Evolutionary conservation across 176 grass and related monocot species (phyloP).

Genomic region (Bonia amplexicaulis): DNA sequence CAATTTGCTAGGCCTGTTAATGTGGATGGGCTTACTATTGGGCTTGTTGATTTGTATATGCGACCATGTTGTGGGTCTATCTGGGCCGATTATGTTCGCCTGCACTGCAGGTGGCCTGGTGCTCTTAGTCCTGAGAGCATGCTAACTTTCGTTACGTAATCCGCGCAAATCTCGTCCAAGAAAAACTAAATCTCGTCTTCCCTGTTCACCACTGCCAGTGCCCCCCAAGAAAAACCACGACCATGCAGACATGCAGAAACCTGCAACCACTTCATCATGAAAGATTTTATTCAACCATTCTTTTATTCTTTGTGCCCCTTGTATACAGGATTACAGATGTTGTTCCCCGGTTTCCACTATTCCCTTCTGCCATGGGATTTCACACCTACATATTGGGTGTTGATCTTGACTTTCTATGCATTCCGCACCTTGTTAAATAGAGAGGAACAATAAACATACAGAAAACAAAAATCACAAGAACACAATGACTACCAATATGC

Average conservation of each 20-base stretch:
- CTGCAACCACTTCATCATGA: neutral
- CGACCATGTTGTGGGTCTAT: neutral
- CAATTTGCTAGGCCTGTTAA: no score
- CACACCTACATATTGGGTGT: conserved; percentile 23
- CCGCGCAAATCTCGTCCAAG: no score
- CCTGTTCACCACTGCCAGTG: neutral
- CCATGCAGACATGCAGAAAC: neutral
- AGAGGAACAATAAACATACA: neutral
- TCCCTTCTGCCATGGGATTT: conserved; percentile 1
- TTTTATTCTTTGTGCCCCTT: conserved; percentile 16
- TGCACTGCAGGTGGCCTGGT: no score
- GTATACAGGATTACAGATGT: conserved; percentile 2
- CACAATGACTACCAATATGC: neutral
- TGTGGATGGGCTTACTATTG: no score
- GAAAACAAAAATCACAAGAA: neutral
- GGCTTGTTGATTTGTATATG: no score
- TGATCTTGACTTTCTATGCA: conserved; percentile 29
- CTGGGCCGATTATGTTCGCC: neutral
- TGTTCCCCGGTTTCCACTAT: neutral
- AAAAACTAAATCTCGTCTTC: no score
- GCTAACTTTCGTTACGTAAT: no score
- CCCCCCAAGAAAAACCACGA: neutral
- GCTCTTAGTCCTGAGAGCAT: no score
- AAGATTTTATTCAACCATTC: neutral
- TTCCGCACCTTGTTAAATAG: neutral